phyloP scores from a whole-genome alignment of 106 monocot species.

The Phalaenopsis aphrodite region DNA sequence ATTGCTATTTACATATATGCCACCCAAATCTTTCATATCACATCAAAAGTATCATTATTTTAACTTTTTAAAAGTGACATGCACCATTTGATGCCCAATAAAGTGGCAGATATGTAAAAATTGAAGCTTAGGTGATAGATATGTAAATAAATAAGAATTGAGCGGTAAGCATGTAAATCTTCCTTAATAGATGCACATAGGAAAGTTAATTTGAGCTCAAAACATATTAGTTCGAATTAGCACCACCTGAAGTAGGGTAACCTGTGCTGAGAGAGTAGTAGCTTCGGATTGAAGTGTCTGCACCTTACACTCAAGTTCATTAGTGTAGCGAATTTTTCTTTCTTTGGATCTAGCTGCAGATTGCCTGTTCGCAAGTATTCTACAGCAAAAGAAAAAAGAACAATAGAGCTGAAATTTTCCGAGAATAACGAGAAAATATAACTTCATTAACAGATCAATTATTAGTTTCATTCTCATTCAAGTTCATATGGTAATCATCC shows the following conservation, averaged over 20 bases:
- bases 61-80: too few species aligned
- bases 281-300: constrained; percentile 66
- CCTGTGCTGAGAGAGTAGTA: constrained; percentile 62
- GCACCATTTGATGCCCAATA: too few species aligned
- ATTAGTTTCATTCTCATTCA: background rate
- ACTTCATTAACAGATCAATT: background rate
- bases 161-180: too few species aligned
- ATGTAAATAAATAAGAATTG: background rate
- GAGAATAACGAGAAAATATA: background rate
- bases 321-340: constrained; percentile 57
- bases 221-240: background rate
- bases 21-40: too few species aligned
- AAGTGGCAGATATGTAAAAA: too few species aligned
- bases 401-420: background rate
- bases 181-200: background rate
- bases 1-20: too few species aligned
- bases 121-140: background rate
- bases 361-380: constrained; percentile 73
- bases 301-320: constrained; percentile 65
- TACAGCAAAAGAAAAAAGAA: constrained; percentile 16
- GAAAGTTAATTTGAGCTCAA: background rate
- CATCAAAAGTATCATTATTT: too few species aligned
- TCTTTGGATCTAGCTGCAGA: constrained; percentile 75
- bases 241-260: constrained; percentile 55
- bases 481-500: background rate